Conservation (phyloP, 2,329 filamentous ascomycete genomes). For the Hypoxylon sp. region DNA sequence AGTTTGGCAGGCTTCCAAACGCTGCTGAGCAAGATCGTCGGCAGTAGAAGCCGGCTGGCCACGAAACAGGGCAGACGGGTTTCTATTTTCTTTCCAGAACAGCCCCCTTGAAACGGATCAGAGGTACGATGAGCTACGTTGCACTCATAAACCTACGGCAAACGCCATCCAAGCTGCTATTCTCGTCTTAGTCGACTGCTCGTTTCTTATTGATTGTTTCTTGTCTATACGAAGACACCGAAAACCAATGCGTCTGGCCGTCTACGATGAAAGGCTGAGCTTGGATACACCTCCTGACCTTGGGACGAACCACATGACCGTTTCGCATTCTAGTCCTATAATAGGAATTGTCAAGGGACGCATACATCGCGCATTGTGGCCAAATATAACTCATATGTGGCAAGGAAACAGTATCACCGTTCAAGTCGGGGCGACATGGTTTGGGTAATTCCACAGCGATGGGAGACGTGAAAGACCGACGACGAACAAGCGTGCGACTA, state of each 20-base stretch:
- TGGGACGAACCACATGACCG: not conserved
- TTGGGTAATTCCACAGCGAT: not conserved
- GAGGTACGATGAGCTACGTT: conserved; percentile 21
- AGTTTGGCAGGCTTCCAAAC: conserved; percentile 10
- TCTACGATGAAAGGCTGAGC: conserved; percentile 9
- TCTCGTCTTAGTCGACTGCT: conserved; percentile 19
- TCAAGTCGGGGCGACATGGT: not conserved
- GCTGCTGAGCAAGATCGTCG: conserved; percentile 4
- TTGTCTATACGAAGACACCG: not conserved
- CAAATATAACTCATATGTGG: not conserved
- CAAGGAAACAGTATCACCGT: not conserved
- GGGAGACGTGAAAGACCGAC: not conserved
- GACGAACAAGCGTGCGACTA: not conserved
- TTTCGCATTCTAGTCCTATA: conserved; percentile 5
- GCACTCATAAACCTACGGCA: conserved; percentile 19
- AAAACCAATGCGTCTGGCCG: not conserved
- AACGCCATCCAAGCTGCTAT: conserved; percentile 24
- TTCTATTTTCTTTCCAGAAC: conserved; percentile 33
- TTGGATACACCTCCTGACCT: conserved; percentile 15
- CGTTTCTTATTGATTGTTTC: conserved; percentile 26
- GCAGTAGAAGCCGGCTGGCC: not conserved
- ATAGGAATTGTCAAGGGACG: conserved; percentile 15
- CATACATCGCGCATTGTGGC: not conserved
- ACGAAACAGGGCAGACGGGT: conserved; percentile 15
- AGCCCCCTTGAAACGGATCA: conserved; percentile 23